phyloP scores from a whole-genome alignment of 352 stramenopile species.

The Pythium pectinolyticum region DNA sequence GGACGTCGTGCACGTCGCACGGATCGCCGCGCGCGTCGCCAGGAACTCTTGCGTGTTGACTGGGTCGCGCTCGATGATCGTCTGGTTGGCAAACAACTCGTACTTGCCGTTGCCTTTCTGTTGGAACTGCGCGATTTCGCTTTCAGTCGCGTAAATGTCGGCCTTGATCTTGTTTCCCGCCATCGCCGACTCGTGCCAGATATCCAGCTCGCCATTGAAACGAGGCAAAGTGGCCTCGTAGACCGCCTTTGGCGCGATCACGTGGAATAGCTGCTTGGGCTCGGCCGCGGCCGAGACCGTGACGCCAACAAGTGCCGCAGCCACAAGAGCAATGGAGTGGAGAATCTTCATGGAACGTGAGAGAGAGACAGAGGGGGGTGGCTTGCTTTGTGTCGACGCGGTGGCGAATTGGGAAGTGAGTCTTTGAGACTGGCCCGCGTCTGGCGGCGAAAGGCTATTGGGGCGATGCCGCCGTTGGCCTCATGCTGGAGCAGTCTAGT shows the following conservation, averaged over 20 bases:
- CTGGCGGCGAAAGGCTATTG: background rate
- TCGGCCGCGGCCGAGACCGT: constrained; percentile 12
- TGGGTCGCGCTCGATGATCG: constrained; percentile 16
- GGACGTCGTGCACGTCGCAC: constrained; percentile 5
- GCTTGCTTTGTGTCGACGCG: background rate
- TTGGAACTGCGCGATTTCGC: constrained; percentile 17
- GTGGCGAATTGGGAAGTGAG: constrained; percentile 18
- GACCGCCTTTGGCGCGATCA: constrained; percentile 22
- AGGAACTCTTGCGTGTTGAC: constrained; percentile 20
- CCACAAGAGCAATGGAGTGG: constrained; percentile 12
- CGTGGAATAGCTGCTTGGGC: constrained; percentile 33
- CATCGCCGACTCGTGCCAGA: constrained; percentile 9
- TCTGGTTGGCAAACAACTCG: constrained; percentile 9
- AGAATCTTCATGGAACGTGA: constrained; percentile 35
- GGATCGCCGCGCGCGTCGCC: background rate
- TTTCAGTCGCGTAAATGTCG: constrained; percentile 25
- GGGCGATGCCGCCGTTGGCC: too few species aligned
- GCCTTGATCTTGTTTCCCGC: constrained; percentile 17
- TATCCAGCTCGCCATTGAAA: constrained; percentile 19
- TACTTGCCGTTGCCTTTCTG: constrained; percentile 1
- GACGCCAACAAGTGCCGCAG: constrained; percentile 2
- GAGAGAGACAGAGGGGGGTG: too few species aligned
- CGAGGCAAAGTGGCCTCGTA: constrained; percentile 9
- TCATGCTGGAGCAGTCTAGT: too few species aligned
- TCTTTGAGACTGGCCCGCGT: background rate